Evolutionary conservation across 805 yeast genomes (phyloP).

Genomic region (Jamesozyma lodderae): DNA sequence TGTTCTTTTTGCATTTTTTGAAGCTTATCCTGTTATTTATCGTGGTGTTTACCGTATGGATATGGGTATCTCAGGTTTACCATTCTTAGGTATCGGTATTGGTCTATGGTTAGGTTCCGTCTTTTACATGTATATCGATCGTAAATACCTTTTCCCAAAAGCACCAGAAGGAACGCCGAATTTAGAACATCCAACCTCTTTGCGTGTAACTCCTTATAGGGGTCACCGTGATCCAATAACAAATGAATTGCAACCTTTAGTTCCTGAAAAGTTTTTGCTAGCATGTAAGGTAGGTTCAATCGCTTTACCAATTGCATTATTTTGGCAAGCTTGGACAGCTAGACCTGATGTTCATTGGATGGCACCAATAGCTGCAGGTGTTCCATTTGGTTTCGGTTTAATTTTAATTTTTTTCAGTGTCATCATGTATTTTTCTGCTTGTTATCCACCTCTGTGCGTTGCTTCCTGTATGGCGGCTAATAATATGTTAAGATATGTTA

Average conservation of each 20-base stretch:
- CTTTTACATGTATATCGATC: conserved; percentile 43
- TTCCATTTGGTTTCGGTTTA: conserved; percentile 69
- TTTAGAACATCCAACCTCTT: conserved; percentile 32
- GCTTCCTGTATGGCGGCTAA: conserved; percentile 91
- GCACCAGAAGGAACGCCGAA: conserved; percentile 50
- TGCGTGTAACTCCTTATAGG: conserved; percentile 29
- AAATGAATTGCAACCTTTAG: conserved; percentile 45
- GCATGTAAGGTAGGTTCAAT: conserved; percentile 61
- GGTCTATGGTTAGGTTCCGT: conserved; percentile 53
- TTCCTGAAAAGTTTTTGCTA: conserved; percentile 53
- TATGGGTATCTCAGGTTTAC: conserved; percentile 54
- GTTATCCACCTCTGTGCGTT: conserved; percentile 65
- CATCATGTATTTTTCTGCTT: conserved; percentile 56
- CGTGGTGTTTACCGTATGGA: conserved; percentile 53
- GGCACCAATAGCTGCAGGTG: conserved; percentile 67
- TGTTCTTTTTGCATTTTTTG: conserved; percentile 70
- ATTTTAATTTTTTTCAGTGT: conserved; percentile 63
- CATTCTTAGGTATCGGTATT: conserved; percentile 63
- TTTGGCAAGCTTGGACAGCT: conserved; percentile 80
- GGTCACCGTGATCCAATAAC: conserved; percentile 39
- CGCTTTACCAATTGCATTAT: conserved; percentile 55
- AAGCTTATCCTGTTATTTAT: conserved; percentile 69
- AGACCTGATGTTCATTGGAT: conserved; percentile 59
- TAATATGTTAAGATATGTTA: conserved; percentile 62
- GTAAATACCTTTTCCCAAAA: conserved; percentile 41